phyloP scores from a whole-genome alignment of 306 rosid genomes.

The Ceratonia siliqua region DNA sequence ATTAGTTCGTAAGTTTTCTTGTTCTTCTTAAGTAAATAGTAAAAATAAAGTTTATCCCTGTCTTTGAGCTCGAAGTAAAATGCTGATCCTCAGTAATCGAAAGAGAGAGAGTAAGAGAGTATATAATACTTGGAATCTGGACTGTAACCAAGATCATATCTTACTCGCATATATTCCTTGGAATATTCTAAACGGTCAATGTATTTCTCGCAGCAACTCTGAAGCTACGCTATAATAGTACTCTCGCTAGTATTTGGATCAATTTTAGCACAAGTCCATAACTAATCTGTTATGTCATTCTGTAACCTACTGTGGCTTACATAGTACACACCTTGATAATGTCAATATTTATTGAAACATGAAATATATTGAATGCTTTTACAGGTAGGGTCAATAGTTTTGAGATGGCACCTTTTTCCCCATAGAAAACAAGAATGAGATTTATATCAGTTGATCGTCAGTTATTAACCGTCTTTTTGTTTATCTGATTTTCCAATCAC shows the following conservation, averaged over 20 bases:
- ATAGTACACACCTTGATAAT: background rate
- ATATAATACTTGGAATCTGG: background rate
- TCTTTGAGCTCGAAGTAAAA: background rate
- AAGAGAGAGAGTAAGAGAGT: background rate
- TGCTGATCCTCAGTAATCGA: background rate
- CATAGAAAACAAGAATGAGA: background rate
- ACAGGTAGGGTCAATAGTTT: background rate
- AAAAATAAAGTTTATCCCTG: background rate
- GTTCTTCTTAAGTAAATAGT: background rate
- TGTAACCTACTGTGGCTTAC: background rate
- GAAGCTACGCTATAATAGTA: background rate
- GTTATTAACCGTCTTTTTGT: background rate
- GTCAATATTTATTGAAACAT: background rate
- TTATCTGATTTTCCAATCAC: slow-evolving; percentile 15
- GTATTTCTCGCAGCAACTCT: background rate
- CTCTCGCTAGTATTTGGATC: background rate
- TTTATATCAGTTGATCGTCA: background rate
- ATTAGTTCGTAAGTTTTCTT: background rate
- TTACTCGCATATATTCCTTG: background rate
- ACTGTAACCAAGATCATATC: background rate
- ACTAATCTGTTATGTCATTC: background rate
- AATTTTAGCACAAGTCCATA: background rate
- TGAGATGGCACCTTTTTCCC: background rate
- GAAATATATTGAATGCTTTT: background rate
- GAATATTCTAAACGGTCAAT: background rate